Conservation (phyloP, 352 stramenopile species). For the Phytopythium ostracodes region DNA sequence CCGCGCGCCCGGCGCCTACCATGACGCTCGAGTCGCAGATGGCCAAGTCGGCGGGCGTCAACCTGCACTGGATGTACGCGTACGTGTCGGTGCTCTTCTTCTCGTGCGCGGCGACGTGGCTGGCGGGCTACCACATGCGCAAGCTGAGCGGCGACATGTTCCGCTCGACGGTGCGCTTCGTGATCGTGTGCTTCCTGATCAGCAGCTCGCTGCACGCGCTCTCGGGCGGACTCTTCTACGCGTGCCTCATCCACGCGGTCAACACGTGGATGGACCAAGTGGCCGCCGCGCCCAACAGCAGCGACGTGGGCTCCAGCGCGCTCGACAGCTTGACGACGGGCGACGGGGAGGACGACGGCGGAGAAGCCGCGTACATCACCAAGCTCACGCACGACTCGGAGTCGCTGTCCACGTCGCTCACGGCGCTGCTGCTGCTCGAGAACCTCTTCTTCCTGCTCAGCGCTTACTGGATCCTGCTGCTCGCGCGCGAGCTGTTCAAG, state of each 20-base stretch:
- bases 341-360: conserved; percentile 45
- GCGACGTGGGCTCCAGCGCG: conserved; percentile 9
- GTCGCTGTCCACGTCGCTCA: conserved; percentile 33
- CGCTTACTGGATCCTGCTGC: conserved; percentile 63
- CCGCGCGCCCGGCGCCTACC: too few species aligned
- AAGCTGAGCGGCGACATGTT: conserved; percentile 58
- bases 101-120: conserved; percentile 45
- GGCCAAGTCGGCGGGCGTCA: conserved; percentile 13
- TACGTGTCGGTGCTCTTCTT: conserved; percentile 51
- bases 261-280: conserved; percentile 13
- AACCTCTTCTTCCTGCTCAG: conserved; percentile 65
- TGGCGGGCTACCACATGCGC: conserved; percentile 62
- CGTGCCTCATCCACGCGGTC: conserved; percentile 42
- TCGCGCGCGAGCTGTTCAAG: conserved; percentile 56
- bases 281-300: conserved; percentile 8
- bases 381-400: conserved; percentile 52
- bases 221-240: conserved; percentile 48
- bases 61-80: conserved; percentile 63
- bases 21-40: conserved; percentile 6
- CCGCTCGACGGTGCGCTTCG: conserved; percentile 69
- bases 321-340: conserved; percentile 15
- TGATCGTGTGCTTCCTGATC: conserved; percentile 59
- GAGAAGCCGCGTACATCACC: conserved; percentile 51
- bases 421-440: conserved; percentile 41
- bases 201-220: conserved; percentile 49